Evolutionary conservation across 495 filamentous ascomycete species (phyloP), one percentile per base, ranked within the genome.

Genomic region (Talaromyces thailandensis): DNA sequence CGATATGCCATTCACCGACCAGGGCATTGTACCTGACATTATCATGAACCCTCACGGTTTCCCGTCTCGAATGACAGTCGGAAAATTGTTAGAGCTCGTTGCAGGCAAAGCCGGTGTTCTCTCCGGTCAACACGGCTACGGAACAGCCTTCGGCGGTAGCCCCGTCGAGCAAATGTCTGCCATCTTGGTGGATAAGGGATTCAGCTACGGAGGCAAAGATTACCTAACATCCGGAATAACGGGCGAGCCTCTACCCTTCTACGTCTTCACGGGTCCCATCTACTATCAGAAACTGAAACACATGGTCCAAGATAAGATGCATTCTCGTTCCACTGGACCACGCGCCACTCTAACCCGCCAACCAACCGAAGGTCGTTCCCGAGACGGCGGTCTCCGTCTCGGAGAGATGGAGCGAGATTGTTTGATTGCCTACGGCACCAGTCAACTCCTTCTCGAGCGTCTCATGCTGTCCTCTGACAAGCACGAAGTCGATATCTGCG

Each of bases 11-110:
- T 99, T 99, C 76, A 88, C 88, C 8, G 93, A 98, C 74, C 78
- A 83, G 40, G 95, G 94, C 4, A 87, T 99, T 64, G 84, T 84
- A 43, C 94, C 94, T 0, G 94, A 99, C 72, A 94, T 99, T 69
- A 99, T 99, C 85, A 99, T 99, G 95, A 99, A 99, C 78, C 94
- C 94, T 1, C 94, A 99, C 75, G 94, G 95, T 84, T 98, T 99
- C 82, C 94, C 94, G 7, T 97, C 93, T 11, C 94, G 94, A 71
- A 99, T 99, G 94, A 99, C 94, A 55, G 95, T 99, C 66, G 94
- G 95, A 9, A 98, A 99, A 73, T 91, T 99, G 81, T 81, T 99
- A 58, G 94, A 99, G 73, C 87, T 96, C 50, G 81, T 99, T 12
- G 88, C 93, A 1, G 95, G 95, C 55, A 99, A 99, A 74, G 93